These are phyloP conservation scores for Friedmanniomyces endolithicus DNA, from an alignment of 495 filamentous ascomycete genomes.

Conservation along the genomic window DNA sequence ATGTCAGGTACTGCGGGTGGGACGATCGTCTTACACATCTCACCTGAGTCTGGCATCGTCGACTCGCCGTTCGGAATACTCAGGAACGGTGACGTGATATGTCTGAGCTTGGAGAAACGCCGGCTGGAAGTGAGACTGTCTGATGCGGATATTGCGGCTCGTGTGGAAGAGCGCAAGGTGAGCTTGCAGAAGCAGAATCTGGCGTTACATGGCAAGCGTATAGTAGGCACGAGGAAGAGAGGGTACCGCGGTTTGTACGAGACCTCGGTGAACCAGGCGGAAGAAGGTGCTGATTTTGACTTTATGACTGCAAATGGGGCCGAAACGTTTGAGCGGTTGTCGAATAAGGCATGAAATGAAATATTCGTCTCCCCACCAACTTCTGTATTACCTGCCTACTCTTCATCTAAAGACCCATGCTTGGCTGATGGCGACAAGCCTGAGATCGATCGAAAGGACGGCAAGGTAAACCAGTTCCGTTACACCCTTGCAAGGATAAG, in stretches of 20 bases:
- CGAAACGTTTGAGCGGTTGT: neutral
- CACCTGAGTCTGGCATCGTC: conserved; percentile 43
- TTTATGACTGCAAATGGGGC: conserved; percentile 44
- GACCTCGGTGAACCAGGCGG: conserved; percentile 50
- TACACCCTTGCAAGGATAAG: too few species aligned
- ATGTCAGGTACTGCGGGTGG: conserved; percentile 61
- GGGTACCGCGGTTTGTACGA: conserved; percentile 56
- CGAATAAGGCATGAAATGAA: neutral
- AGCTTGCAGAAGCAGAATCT: conserved; percentile 28
- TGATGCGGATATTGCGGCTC: conserved; percentile 24
- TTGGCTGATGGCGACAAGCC: too few species aligned
- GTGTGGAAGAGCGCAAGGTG: conserved; percentile 30
- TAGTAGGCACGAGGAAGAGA: conserved; percentile 33
- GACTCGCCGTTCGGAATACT: conserved; percentile 43
- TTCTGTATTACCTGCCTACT: too few species aligned
- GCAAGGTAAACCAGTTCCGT: too few species aligned
- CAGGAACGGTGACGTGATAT: conserved; percentile 45
- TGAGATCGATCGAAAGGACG: too few species aligned
- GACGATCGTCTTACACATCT: conserved; percentile 54
- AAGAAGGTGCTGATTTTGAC: conserved; percentile 52
- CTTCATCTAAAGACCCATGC: too few species aligned
- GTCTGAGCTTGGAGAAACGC: conserved; percentile 39
- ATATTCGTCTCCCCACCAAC: too few species aligned
- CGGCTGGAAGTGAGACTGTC: conserved; percentile 37
- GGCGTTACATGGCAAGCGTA: conserved; percentile 16